Evolutionary conservation across 805 yeast genomes (phyloP), one percentile per base, ranked within the genome.

Genomic region (Ogataea pini): DNA sequence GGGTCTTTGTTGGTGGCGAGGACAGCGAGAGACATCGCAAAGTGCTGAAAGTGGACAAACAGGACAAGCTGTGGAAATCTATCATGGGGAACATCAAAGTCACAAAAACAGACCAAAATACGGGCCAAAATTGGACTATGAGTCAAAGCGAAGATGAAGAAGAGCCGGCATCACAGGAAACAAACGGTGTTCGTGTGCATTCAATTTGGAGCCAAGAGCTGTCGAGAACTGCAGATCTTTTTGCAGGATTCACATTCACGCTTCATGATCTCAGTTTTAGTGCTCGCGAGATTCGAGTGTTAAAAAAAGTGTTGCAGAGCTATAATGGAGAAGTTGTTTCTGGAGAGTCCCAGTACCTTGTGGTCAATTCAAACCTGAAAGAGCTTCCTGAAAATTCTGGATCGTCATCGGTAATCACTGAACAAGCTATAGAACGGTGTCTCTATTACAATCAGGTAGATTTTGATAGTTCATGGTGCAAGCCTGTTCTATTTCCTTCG

Each of bases 381-480:
- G 13, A 33, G 27, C 24, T 42, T 3, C 27, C 51, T 9, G 33
- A 38, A 3, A 16, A 20, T 4, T 1, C 6, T 20, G 25, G 22
- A 14, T 19, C 8, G 0, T 10, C 28, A 1, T 36, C 44, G 13
- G 27, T 48, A 1, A 56, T 66, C 10, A 66, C 69, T 1, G 70
- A 66, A 41, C 41, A 59, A 10, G 68, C 59, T 1, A 54, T 66
- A 7, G 69, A 66, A 45, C 49, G 69, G 18, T 61, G 66, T 34
- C 48, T 66, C 7, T 66, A 42, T 39, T 52, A 52, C 37, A 50
- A 53, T 19, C 42, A 50, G 16, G 33, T 56, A 7, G 51, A 46
- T 10, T 43, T 59, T 4, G 55, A 55, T 9, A 57, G 53, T 7
- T 50, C 47, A 1, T 66, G 70, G 70, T 47, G 60, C 29, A 49